A percentile compares a stretch with the other conserved stretches of the same genome.
These are phyloP conservation scores for Cucurbita maxima DNA, from an alignment of 306 rosid genomes.

Conservation along the genomic window DNA sequence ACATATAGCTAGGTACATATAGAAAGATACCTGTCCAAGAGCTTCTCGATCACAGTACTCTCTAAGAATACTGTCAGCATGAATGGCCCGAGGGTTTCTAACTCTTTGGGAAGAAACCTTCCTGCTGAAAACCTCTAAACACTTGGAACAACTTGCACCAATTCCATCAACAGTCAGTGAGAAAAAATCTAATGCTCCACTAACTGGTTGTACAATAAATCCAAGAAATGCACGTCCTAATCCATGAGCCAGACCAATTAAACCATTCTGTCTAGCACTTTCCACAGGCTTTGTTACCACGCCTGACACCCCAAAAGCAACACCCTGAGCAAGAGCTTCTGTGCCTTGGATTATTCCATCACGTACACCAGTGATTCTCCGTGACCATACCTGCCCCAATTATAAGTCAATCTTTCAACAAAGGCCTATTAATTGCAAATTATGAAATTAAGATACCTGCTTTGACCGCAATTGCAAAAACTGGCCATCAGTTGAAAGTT, in stretches of 20 bases:
- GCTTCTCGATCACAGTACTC: slow-evolving; percentile 91
- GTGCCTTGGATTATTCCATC: slow-evolving; percentile 93
- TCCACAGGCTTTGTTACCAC: slow-evolving; percentile 88
- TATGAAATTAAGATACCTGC: slow-evolving; percentile 36
- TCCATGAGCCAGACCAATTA: slow-evolving; percentile 83
- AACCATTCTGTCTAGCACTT: slow-evolving; percentile 85
- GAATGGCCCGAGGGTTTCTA: slow-evolving; percentile 79
- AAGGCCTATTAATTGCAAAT: background rate
- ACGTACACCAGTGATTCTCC: slow-evolving; percentile 93
- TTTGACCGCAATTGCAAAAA: slow-evolving; percentile 84
- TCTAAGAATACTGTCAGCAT: slow-evolving; percentile 50
- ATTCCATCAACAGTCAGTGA: slow-evolving; percentile 95
- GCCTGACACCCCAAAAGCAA: slow-evolving; percentile 94
- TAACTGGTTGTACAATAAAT: slow-evolving; percentile 82
- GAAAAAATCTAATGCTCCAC: slow-evolving; percentile 95
- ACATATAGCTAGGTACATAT: background rate
- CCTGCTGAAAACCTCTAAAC: slow-evolving; percentile 74
- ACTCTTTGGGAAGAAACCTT: slow-evolving; percentile 51
- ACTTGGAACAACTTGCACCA: slow-evolving; percentile 89
- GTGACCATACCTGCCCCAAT: slow-evolving; percentile 59
- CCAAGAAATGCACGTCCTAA: slow-evolving; percentile 90
- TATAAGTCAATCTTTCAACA: slow-evolving; percentile 14
- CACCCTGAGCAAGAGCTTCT: slow-evolving; percentile 92
- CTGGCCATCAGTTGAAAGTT: slow-evolving; percentile 94
- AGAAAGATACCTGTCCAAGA: slow-evolving; percentile 58